phyloP scores from a whole-genome alignment of 2,329 filamentous ascomycete species.

The Aureobasidium namibiae region DNA sequence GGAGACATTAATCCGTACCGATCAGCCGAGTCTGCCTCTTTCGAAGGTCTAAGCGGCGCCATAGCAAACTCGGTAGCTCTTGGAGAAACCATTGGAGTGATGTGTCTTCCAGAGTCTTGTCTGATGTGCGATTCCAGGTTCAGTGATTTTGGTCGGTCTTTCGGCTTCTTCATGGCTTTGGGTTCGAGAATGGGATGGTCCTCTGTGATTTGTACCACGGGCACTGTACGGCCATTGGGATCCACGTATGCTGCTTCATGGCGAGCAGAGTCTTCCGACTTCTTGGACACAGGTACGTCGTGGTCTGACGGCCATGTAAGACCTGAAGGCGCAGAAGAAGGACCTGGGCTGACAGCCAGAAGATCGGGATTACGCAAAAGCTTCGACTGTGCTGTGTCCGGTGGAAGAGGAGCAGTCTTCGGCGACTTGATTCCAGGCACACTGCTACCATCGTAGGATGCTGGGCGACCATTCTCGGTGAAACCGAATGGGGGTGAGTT shows the following conservation, averaged over 20 bases:
- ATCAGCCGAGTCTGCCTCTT: conserved; percentile 26
- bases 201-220: conserved; percentile 22
- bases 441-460: not conserved
- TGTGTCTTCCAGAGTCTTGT: conserved; percentile 11
- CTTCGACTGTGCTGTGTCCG: conserved; percentile 16
- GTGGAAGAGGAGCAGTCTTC: conserved; percentile 52
- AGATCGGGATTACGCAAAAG: conserved; percentile 16
- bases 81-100: conserved; percentile 28
- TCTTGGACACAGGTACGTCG: not conserved
- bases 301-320: conserved; percentile 46
- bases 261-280: conserved; percentile 36
- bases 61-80: conserved; percentile 30
- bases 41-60: conserved; percentile 24
- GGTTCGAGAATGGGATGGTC: conserved; percentile 1
- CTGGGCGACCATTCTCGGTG: conserved; percentile 23
- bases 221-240: conserved; percentile 27
- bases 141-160: conserved; percentile 14
- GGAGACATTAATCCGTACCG: conserved; percentile 32
- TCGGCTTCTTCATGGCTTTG: not conserved
- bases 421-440: conserved; percentile 28
- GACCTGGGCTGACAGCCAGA: conserved; percentile 42
- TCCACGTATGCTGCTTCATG: conserved; percentile 44
- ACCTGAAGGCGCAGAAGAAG: conserved; percentile 58
- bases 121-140: conserved; percentile 12
- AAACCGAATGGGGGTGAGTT: conserved; percentile 26